A percentile compares a stretch with the other conserved stretches of the same genome.
phyloP scores from a whole-genome alignment of 2,329 filamentous ascomycete species.

The Fusarium circinatum region DNA sequence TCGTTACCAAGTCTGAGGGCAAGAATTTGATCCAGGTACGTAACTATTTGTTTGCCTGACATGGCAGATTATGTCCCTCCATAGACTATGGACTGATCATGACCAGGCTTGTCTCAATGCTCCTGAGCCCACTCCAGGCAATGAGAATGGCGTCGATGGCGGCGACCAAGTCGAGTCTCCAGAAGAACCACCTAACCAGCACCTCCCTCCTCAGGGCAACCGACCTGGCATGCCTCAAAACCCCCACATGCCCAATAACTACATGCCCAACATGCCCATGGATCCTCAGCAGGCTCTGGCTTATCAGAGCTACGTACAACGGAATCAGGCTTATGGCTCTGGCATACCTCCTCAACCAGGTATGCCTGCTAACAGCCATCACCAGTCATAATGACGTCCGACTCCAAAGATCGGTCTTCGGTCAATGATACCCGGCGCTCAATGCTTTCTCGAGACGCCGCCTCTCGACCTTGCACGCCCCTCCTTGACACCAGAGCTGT shows the following conservation, averaged over 20 bases:
- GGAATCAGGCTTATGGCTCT: conserved; percentile 74
- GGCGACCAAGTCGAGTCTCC: conserved; percentile 85
- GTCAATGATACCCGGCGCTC: conserved; percentile 69
- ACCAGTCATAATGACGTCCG: conserved; percentile 70
- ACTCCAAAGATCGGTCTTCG: conserved; percentile 37
- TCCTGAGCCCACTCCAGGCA: conserved; percentile 84
- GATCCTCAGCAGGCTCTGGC: conserved; percentile 83
- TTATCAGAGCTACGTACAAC: conserved; percentile 86
- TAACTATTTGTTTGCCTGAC: not conserved
- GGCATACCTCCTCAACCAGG: conserved; percentile 80
- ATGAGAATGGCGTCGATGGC: conserved; percentile 84
- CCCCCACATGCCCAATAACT: conserved; percentile 71
- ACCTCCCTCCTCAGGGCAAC: conserved; percentile 71
- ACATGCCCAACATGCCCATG: conserved; percentile 72
- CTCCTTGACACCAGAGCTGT: conserved; percentile 48
- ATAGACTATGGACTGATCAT: conserved; percentile 11
- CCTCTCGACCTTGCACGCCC: conserved; percentile 43
- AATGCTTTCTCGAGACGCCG: conserved; percentile 60
- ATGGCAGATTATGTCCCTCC: not conserved
- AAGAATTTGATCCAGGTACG: conserved; percentile 99
- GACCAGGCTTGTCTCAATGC: conserved; percentile 94
- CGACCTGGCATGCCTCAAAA: conserved; percentile 74
- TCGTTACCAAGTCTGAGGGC: conserved; percentile 97
- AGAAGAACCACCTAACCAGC: conserved; percentile 83
- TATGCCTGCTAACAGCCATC: conserved; percentile 84